Conservation (phyloP, 352 stramenopile species). For the Pythium chondricola region DNA sequence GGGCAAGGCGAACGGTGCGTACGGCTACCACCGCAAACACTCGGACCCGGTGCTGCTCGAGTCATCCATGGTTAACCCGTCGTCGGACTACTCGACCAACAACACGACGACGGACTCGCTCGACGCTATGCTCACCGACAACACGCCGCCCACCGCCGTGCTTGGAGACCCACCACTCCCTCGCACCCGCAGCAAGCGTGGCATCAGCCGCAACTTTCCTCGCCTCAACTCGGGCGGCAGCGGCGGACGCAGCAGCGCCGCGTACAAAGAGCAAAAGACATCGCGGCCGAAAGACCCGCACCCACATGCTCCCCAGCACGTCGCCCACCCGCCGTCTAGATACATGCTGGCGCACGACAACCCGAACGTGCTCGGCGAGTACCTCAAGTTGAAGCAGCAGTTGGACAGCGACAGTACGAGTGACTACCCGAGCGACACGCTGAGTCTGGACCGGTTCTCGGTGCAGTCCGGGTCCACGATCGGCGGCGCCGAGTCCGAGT, state of each 20-base stretch:
- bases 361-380: conserved; percentile 65
- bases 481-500: conserved; percentile 51
- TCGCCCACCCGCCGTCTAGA: conserved; percentile 20
- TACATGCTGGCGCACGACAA: conserved; percentile 43
- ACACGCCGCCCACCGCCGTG: conserved; percentile 35
- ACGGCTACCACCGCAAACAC: conserved; percentile 28
- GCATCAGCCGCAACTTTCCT: conserved; percentile 37
- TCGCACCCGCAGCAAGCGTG: conserved; percentile 8
- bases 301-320: not conserved
- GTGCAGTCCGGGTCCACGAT: conserved; percentile 38
- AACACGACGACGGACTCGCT: conserved; percentile 32
- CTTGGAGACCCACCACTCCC: conserved; percentile 21
- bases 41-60: conserved; percentile 35
- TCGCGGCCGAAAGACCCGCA: not conserved
- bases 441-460: conserved; percentile 45
- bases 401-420: conserved; percentile 45
- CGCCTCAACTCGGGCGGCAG: conserved; percentile 32
- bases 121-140: conserved; percentile 56
- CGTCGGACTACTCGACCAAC: conserved; percentile 21
- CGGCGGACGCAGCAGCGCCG: conserved; percentile 4
- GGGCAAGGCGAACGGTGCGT: conserved; percentile 26
- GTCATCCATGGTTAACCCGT: conserved; percentile 12
- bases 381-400: conserved; percentile 71
- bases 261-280: not conserved
- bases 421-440: conserved; percentile 49